Evolutionary conservation across 2,329 filamentous ascomycete genomes (phyloP).

Genomic region (Botryotinia calthae): DNA sequence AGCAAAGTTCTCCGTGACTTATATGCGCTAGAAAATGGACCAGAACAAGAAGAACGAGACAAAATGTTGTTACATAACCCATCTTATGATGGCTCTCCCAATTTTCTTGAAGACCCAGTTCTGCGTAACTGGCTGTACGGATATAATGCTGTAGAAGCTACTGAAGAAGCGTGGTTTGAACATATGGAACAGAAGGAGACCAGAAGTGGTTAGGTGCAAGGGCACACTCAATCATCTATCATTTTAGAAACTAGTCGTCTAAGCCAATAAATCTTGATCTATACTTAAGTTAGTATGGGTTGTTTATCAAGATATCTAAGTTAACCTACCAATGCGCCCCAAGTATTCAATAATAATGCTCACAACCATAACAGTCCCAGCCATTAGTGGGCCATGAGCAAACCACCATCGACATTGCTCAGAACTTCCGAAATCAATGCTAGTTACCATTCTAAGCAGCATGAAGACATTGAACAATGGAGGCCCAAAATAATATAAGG

Average conservation of each 20-base stretch:
- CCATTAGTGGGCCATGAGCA: background rate
- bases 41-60: slow-evolving; percentile 19
- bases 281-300: background rate
- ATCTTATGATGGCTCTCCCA: slow-evolving; percentile 24
- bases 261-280: background rate
- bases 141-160: slow-evolving; percentile 50
- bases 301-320: background rate
- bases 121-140: slow-evolving; percentile 62
- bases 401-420: slow-evolving; percentile 18
- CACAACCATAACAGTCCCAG: background rate
- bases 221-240: too few species aligned
- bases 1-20: background rate
- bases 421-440: slow-evolving; percentile 13
- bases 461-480: background rate
- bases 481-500: slow-evolving; percentile 1
- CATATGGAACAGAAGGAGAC: background rate
- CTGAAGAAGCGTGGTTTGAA: background rate
- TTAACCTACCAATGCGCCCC: background rate
- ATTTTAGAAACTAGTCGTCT: background rate
- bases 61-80: slow-evolving; percentile 22
- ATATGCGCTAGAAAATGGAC: slow-evolving; percentile 20
- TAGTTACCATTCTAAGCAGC: background rate
- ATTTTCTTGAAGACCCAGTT: slow-evolving; percentile 52
- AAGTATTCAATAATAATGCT: background rate
- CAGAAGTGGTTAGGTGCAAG: too few species aligned